phyloP scores from a whole-genome alignment of 1,284 basidiomycete species.

The Phellopilus nigrolimitatus region DNA sequence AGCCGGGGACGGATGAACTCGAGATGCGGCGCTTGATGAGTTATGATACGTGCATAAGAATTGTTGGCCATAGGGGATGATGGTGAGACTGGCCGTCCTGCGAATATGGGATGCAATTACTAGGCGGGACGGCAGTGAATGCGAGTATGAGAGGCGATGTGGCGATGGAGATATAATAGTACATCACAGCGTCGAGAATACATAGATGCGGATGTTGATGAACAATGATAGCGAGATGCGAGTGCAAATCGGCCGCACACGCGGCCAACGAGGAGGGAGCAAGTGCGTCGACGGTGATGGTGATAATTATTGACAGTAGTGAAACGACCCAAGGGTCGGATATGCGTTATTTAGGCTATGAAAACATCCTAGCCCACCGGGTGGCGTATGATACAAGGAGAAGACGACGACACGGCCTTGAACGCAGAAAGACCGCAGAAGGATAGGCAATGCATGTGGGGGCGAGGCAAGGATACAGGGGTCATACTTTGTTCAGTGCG shows the following conservation, averaged over 20 bases:
- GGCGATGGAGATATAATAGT: constrained; percentile 4
- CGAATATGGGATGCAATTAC: neutral
- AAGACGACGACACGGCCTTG: neutral
- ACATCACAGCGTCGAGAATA: constrained; percentile 13
- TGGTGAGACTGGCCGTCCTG: neutral
- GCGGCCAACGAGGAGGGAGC: constrained; percentile 6
- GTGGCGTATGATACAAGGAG: neutral
- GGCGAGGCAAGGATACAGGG: too few relatives aligned
- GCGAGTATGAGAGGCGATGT: constrained; percentile 5
- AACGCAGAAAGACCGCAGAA: too few relatives aligned
- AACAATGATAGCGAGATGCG: neutral
- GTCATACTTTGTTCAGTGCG: too few relatives aligned
- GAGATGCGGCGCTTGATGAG: neutral
- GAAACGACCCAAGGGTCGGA: too few relatives aligned
- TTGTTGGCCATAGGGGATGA: neutral
- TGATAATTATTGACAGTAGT: neutral
- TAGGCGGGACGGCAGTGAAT: constrained; percentile 1
- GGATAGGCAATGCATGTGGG: too few relatives aligned
- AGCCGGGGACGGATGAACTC: neutral
- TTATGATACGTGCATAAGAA: constrained; percentile 1
- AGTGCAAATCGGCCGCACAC: constrained; percentile 4
- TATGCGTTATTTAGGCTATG: too few relatives aligned
- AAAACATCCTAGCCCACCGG: too few relatives aligned
- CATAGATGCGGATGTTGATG: constrained; percentile 1
- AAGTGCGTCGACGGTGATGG: neutral